Evolutionary conservation across 176 grass and related monocot species (phyloP).

Genomic region (Triticum urartu): DNA sequence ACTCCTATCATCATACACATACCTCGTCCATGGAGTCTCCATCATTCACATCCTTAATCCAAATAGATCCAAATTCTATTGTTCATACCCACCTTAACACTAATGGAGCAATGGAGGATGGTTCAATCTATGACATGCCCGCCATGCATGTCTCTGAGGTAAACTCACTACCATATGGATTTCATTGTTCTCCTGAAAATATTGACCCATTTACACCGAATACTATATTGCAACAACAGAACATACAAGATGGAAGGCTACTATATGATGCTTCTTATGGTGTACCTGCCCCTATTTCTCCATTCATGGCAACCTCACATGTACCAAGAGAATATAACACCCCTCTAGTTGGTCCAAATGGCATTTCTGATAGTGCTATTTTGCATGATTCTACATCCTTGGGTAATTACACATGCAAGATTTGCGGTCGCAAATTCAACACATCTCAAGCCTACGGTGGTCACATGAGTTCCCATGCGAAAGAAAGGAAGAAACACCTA

Average conservation of each 20-base stretch:
- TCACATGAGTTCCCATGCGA: conserved; percentile 36
- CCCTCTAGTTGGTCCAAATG: not conserved
- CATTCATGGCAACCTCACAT: not conserved
- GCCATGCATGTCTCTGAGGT: not conserved
- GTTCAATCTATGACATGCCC: not conserved
- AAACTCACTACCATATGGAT: not conserved
- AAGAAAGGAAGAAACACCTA: not conserved
- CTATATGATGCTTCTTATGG: too few relatives aligned
- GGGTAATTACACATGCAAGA: not conserved
- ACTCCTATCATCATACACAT: not conserved
- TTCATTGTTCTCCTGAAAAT: not conserved
- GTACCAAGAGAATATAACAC: not conserved
- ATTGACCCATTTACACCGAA: not conserved
- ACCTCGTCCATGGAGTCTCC: not conserved
- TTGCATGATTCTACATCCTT: not conserved
- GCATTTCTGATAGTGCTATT: not conserved
- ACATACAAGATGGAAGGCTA: not conserved
- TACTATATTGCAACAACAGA: not conserved
- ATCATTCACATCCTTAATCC: not conserved
- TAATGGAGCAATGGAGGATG: not conserved
- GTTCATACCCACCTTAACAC: not conserved
- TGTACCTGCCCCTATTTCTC: not conserved
- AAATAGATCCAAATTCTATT: not conserved
- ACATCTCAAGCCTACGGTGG: conserved; percentile 29
- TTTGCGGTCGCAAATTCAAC: not conserved